Evolutionary conservation across 73 alveolate genomes (phyloP).

Genomic region (Breviolum minutum): DNA sequence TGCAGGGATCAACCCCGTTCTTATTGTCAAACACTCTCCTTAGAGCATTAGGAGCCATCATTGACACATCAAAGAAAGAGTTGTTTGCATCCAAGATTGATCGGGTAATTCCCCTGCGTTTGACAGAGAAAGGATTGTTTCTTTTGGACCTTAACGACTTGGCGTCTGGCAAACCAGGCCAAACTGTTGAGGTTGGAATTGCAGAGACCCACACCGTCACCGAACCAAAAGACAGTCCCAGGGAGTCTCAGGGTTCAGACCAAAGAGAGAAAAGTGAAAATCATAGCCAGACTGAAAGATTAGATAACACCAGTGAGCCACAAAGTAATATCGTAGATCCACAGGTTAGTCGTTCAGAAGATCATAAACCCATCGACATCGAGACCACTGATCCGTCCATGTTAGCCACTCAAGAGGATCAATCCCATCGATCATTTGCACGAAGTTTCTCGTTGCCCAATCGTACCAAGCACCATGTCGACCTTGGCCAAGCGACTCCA

Average conservation of each 20-base stretch:
- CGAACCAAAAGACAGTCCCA: no score
- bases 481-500: not conserved
- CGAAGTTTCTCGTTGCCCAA: not conserved
- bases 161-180: no score
- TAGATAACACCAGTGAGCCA: not conserved
- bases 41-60: not conserved
- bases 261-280: not conserved
- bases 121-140: not conserved
- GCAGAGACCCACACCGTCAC: not conserved
- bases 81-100: not conserved
- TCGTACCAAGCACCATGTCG: not conserved
- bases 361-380: no score
- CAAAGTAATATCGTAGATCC: not conserved
- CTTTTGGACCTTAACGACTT: not conserved
- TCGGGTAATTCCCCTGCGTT: not conserved
- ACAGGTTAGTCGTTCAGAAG: not conserved
- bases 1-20: not conserved
- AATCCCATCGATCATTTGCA: not conserved
- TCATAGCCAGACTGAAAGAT: not conserved
- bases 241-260: no score
- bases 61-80: not conserved
- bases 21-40: not conserved
- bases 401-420: no score
- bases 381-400: no score
- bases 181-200: no score